phyloP scores from a whole-genome alignment of 306 rosid species.

The Vigna angularis region DNA sequence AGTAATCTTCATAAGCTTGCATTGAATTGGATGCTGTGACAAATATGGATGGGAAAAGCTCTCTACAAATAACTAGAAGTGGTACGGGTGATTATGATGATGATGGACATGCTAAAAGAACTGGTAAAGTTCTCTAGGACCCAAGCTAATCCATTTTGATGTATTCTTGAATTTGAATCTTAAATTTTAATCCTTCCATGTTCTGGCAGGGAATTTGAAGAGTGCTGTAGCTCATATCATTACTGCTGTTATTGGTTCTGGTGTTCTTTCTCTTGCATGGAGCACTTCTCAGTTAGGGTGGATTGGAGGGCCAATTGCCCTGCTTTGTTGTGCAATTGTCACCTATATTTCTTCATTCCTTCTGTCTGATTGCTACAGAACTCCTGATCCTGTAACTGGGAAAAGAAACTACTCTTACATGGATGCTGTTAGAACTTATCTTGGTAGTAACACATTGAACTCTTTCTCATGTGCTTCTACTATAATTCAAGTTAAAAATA shows the following conservation, averaged over 20 bases:
- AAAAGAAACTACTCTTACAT: slow-evolving; percentile 68
- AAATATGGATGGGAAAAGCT: slow-evolving; percentile 58
- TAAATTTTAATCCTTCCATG: slow-evolving; percentile 29
- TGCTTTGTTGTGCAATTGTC: slow-evolving; percentile 61
- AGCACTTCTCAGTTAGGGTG: slow-evolving; percentile 74
- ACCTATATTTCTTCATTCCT: slow-evolving; percentile 65
- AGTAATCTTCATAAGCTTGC: slow-evolving; percentile 34
- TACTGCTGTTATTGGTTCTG: slow-evolving; percentile 77
- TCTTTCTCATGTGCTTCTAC: not conserved
- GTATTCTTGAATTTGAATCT: slow-evolving; percentile 27
- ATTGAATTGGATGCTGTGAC: slow-evolving; percentile 41
- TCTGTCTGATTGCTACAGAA: slow-evolving; percentile 70
- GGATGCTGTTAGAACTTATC: slow-evolving; percentile 71
- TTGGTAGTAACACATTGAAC: slow-evolving; percentile 53
- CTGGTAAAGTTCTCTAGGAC: slow-evolving; percentile 57
- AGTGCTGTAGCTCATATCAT: slow-evolving; percentile 75
- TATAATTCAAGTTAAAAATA: not conserved
- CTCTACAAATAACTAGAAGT: slow-evolving; percentile 55
- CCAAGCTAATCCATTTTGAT: slow-evolving; percentile 15
- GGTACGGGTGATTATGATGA: slow-evolving; percentile 54
- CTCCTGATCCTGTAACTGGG: slow-evolving; percentile 71
- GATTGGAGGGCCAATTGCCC: slow-evolving; percentile 64
- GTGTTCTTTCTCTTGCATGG: slow-evolving; percentile 83
- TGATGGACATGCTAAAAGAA: slow-evolving; percentile 66
- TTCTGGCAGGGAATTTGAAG: slow-evolving; percentile 56